Conservation (phyloP, 2,329 filamentous ascomycete species). For the Fusarium aywerte region DNA sequence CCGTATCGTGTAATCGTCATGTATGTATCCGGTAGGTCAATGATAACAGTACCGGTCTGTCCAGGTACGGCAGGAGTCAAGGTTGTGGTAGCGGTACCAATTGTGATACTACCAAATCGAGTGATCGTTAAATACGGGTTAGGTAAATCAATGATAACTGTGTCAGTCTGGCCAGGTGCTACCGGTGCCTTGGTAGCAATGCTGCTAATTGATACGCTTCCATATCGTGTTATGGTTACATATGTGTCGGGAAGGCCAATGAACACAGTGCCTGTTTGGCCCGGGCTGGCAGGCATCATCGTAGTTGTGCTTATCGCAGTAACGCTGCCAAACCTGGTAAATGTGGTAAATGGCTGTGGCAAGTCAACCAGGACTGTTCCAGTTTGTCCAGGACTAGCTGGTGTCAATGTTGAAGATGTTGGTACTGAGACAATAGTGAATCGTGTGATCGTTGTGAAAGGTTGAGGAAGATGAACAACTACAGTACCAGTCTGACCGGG, state of each 20-base stretch:
- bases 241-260: background rate
- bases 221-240: background rate
- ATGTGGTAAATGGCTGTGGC: background rate
- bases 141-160: background rate
- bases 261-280: background rate
- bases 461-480: background rate
- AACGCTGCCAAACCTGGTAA: background rate
- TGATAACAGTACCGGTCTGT: background rate
- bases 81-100: background rate
- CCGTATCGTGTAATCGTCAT: background rate
- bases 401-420: background rate
- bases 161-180: background rate
- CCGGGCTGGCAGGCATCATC: background rate
- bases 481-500: slow-evolving; percentile 12
- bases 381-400: background rate
- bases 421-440: background rate
- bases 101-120: background rate
- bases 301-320: background rate
- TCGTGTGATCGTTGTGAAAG: background rate
- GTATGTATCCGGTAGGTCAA: background rate
- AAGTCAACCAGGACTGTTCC: slow-evolving; percentile 6
- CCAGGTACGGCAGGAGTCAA: background rate
- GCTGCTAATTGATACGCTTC: background rate
- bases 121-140: background rate
- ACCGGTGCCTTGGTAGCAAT: background rate